Conservation (phyloP, 2,329 filamentous ascomycete genomes). For the Penicillium sclerotiorum region DNA sequence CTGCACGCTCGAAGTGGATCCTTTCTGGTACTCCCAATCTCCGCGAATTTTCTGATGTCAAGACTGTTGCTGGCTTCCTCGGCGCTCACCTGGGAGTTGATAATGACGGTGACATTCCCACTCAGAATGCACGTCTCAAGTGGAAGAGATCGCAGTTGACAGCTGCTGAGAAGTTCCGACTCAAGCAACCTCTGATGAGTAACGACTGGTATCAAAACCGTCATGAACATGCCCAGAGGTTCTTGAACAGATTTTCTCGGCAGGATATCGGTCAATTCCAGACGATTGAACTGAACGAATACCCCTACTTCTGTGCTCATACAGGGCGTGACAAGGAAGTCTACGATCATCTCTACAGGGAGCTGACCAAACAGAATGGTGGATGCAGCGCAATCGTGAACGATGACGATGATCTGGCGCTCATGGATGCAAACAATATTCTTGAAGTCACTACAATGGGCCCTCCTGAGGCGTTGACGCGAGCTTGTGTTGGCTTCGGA, state of each 20-base stretch:
- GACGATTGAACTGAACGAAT: conserved; percentile 53
- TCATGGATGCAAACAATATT: no score
- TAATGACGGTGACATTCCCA: conserved; percentile 49
- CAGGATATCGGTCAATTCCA: conserved; percentile 51
- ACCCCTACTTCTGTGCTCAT: no score
- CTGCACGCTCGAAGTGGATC: conserved; percentile 60
- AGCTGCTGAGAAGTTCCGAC: conserved; percentile 59
- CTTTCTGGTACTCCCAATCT: conserved; percentile 65
- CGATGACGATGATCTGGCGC: no score
- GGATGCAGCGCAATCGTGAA: no score
- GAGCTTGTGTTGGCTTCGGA: no score
- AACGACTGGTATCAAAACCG: conserved; percentile 56
- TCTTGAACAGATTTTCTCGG: conserved; percentile 57
- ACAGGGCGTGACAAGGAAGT: conserved; percentile 45
- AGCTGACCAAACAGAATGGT: no score
- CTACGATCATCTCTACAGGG: no score
- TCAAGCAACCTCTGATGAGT: conserved; percentile 54
- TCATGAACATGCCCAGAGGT: conserved; percentile 56
- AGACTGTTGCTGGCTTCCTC: conserved; percentile 60
- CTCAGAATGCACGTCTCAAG: conserved; percentile 51
- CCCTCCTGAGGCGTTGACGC: no score
- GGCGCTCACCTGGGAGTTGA: conserved; percentile 58
- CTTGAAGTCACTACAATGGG: no score
- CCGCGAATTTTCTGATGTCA: conserved; percentile 61
- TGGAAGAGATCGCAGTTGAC: conserved; percentile 25